Conservation (phyloP, 2,329 filamentous ascomycete species). For the Aspergillus novoparasiticus region DNA sequence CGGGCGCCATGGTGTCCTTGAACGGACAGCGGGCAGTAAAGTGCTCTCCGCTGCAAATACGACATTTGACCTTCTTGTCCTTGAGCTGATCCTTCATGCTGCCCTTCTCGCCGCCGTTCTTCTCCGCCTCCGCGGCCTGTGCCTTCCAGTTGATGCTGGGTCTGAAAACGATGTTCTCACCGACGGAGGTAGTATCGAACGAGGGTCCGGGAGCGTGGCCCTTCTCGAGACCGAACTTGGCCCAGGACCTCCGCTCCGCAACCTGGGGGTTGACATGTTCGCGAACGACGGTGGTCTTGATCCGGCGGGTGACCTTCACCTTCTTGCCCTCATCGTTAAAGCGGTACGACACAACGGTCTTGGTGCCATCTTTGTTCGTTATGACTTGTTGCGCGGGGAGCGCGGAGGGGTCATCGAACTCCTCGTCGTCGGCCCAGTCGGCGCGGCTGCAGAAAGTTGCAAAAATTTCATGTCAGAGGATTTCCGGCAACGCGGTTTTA, state of each 20-base stretch:
- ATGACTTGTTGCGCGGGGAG: slow-evolving; percentile 87
- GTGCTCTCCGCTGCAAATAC: slow-evolving; percentile 98
- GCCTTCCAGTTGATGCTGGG: slow-evolving; percentile 94
- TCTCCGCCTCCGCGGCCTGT: slow-evolving; percentile 71
- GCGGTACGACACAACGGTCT: slow-evolving; percentile 88
- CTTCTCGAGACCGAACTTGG: slow-evolving; percentile 88
- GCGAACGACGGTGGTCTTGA: slow-evolving; percentile 87
- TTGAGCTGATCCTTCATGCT: slow-evolving; percentile 72
- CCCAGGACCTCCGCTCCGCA: slow-evolving; percentile 88
- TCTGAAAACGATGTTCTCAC: slow-evolving; percentile 97
- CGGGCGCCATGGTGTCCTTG: slow-evolving; percentile 96
- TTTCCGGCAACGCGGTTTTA: background rate
- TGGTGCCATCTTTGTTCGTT: slow-evolving; percentile 97
- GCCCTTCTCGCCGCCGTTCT: slow-evolving; percentile 58
- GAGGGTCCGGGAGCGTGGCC: slow-evolving; percentile 82
- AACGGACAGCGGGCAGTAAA: slow-evolving; percentile 99
- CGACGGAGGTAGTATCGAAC: slow-evolving; percentile 86
- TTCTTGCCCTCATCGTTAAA: slow-evolving; percentile 93
- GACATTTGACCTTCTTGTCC: slow-evolving; percentile 99
- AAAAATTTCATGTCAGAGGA: slow-evolving; percentile 21
- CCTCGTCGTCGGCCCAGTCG: slow-evolving; percentile 93
- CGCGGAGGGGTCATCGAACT: slow-evolving; percentile 80
- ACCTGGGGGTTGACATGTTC: slow-evolving; percentile 96
- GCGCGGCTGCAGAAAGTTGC: slow-evolving; percentile 51
- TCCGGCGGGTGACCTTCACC: slow-evolving; percentile 94